Evolutionary conservation across 1,284 basidiomycete genomes (phyloP), one percentile per base, ranked within the genome.

Genomic region (Ceratobasidium sp.): DNA sequence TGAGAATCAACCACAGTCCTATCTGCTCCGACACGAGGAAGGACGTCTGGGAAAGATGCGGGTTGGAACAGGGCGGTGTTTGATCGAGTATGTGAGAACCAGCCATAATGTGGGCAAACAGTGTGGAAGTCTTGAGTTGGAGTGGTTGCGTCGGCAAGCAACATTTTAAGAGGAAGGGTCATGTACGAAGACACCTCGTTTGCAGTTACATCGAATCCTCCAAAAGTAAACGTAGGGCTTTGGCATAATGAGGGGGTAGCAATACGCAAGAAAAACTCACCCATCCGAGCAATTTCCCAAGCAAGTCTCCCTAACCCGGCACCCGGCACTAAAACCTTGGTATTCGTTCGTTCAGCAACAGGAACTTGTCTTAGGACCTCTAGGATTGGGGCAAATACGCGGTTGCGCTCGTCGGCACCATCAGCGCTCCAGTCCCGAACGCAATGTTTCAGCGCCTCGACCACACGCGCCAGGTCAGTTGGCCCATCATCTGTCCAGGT

Each of bases 11-110:
- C 24, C 1, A 72, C 8, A 24, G 8, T 60, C 22, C 47, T 31
- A 24, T 76, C 73, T 24, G 53, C 22, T 1, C 81, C 81, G 31
- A 86, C 82, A 1, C 87, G 85, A 0, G 90, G 90, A 17, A 91
- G 78, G 54, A 83, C 84, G 79, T 92, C 90, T 0, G 90, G 90
- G 77, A 91, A 90, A 0, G 80, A 75, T 45, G 90, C 81, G 14
- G 79, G 54, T 27, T 89, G 87, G 77, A 91, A 89, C 1, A 89
- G 79, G 7, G 84, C 81, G 17, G 83, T 83, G 24, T 84, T 85
- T n/a, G 83, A 83, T 22, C 86, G 84, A 77, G 90, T 89, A 79
- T 92, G 90, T 7, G 90, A 91, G 81, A 90, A 91, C 87, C 89
- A 90, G 78, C 90, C 87, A 0, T 88, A 85, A 77, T 87, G 91